Evolutionary conservation across 1,284 basidiomycete species (phyloP).

Genomic region (Irpex lacteus): DNA sequence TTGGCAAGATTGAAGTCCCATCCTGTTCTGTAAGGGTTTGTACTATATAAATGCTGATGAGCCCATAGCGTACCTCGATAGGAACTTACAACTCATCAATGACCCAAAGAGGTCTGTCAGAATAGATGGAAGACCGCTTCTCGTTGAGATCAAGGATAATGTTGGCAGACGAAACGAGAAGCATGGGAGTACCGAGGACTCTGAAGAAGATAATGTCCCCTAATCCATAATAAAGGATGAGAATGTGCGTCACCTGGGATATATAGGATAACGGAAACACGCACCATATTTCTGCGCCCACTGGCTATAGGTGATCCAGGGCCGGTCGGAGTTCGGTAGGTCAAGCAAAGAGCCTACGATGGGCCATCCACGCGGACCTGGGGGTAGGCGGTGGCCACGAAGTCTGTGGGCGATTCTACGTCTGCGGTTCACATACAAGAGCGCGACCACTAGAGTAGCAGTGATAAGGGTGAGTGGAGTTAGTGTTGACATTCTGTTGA

Average conservation of each 20-base stretch:
- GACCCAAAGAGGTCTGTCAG: constrained; percentile 3
- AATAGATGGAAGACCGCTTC: constrained; percentile 14
- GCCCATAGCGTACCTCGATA: not conserved
- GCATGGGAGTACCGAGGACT: not conserved
- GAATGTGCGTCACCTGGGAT: not conserved
- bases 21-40: constrained; percentile 14
- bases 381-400: not conserved
- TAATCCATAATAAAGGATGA: not conserved
- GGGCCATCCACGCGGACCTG: constrained; percentile 6
- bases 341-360: constrained; percentile 5
- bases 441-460: not conserved
- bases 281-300: constrained; percentile 13
- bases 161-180: not conserved
- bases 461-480: not conserved
- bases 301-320: constrained; percentile 3
- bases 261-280: not conserved
- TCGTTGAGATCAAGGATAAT: constrained; percentile 6
- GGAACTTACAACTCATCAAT: not conserved
- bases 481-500: not conserved
- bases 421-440: not conserved
- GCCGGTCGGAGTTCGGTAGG: not conserved
- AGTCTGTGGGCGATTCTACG: not conserved
- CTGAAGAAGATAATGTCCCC: constrained; percentile 1
- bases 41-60: not conserved
- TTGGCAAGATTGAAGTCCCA: constrained; percentile 32